These are phyloP conservation scores for Neofusicoccum sp. DNA, from an alignment of 2,329 filamentous ascomycete genomes.

Conservation along the genomic window DNA sequence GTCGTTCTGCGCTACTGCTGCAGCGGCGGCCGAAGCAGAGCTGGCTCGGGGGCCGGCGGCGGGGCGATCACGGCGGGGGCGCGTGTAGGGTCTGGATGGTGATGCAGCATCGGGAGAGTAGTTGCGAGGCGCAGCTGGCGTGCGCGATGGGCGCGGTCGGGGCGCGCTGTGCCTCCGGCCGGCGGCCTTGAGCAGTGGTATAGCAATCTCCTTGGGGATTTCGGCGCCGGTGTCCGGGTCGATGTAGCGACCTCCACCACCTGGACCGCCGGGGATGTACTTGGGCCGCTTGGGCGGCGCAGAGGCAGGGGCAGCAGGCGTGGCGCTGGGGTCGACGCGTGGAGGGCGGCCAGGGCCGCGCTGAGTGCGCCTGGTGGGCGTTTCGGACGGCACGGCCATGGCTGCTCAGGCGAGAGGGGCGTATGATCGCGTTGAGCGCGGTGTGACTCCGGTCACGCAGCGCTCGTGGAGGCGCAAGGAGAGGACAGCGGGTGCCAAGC, in stretches of 20 bases:
- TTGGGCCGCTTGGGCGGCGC: constrained; percentile 50
- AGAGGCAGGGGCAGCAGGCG: constrained; percentile 37
- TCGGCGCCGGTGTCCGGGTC: constrained; percentile 67
- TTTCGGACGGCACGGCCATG: constrained; percentile 20
- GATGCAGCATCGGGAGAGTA: constrained; percentile 18
- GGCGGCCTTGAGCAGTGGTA: constrained; percentile 20
- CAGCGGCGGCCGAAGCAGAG: constrained; percentile 79
- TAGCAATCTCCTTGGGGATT: constrained; percentile 22
- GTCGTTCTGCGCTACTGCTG: constrained; percentile 86
- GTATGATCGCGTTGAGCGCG: constrained; percentile 17
- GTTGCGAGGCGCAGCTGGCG: constrained; percentile 53
- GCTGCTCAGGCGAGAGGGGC: neutral
- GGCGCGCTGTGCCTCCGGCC: constrained; percentile 18
- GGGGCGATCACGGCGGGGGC: constrained; percentile 44
- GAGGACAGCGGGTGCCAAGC: constrained; percentile 19
- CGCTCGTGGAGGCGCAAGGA: constrained; percentile 21
- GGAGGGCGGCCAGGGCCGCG: constrained; percentile 21
- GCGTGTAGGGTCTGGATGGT: constrained; percentile 39
- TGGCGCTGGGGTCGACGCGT: constrained; percentile 11
- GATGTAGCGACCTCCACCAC: constrained; percentile 81
- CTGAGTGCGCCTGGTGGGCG: constrained; percentile 19
- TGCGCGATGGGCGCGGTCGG: constrained; percentile 29
- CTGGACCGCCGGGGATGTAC: constrained; percentile 85
- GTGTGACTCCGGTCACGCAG: constrained; percentile 20
- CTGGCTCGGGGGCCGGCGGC: constrained; percentile 70